Evolutionary conservation across 2,329 filamentous ascomycete genomes (phyloP).

Genomic region (Aspergillus caelatus): DNA sequence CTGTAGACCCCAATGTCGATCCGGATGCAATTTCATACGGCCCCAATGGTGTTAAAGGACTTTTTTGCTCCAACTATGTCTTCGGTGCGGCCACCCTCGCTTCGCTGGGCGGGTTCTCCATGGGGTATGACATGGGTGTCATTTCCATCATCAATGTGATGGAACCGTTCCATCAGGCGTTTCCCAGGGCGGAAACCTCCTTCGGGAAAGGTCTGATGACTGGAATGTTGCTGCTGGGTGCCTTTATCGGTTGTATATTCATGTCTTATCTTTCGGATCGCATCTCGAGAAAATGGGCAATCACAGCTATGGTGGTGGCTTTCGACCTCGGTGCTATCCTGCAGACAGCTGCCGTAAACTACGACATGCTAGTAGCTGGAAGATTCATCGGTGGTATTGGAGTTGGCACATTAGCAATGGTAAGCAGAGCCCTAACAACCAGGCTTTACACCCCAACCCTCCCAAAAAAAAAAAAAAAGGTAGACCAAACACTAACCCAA

Average conservation of each 20-base stretch:
- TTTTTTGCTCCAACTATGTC: slow-evolving; percentile 43
- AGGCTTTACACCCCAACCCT: background rate
- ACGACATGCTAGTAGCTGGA: slow-evolving; percentile 31
- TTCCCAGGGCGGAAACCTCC: slow-evolving; percentile 36
- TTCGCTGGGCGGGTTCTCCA: slow-evolving; percentile 44
- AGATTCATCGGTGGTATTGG: slow-evolving; percentile 40
- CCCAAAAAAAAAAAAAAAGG: background rate
- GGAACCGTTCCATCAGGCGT: slow-evolving; percentile 46
- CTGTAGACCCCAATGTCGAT: background rate
- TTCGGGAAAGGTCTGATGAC: slow-evolving; percentile 46
- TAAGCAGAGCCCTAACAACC: slow-evolving; percentile 14
- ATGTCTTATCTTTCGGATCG: slow-evolving; percentile 42
- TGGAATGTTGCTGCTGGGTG: slow-evolving; percentile 47
- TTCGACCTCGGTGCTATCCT: background rate
- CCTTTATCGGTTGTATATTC: slow-evolving; percentile 40
- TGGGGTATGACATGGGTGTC: slow-evolving; percentile 50
- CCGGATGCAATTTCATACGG: slow-evolving; percentile 26
- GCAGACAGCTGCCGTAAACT: background rate
- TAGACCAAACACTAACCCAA: background rate
- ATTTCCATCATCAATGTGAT: slow-evolving; percentile 51
- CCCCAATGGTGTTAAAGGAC: slow-evolving; percentile 30
- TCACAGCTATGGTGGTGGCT: slow-evolving; percentile 27
- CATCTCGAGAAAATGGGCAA: slow-evolving; percentile 47
- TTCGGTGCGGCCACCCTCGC: slow-evolving; percentile 45
- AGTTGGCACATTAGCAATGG: slow-evolving; percentile 40